Percentiles rank a stretch among this genome's conserved stretches.
phyloP scores from a whole-genome alignment of 2,329 filamentous ascomycete genomes.

The Fusarium graminum region DNA sequence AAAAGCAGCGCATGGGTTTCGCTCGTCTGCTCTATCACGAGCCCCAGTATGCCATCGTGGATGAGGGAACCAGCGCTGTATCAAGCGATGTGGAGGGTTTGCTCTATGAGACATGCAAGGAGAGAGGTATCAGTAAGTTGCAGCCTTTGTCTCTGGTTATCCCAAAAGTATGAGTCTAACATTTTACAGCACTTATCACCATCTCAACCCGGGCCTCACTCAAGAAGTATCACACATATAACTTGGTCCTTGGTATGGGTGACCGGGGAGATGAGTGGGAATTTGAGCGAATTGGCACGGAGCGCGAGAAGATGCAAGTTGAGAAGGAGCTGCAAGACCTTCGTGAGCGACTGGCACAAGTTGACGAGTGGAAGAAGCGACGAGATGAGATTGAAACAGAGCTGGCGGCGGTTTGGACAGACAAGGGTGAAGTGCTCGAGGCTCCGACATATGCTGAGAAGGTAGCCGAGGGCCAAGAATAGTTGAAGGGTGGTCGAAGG shows the following conservation, averaged over 20 bases:
- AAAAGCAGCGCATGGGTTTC: conserved; percentile 96
- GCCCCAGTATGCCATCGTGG: conserved; percentile 92
- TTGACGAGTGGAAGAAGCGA: conserved; percentile 85
- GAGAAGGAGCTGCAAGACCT: conserved; percentile 92
- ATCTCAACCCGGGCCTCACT: conserved; percentile 94
- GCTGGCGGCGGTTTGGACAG: conserved; percentile 74
- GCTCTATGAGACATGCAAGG: conserved; percentile 92
- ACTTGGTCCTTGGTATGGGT: conserved; percentile 85
- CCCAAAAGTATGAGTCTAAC: conserved; percentile 38
- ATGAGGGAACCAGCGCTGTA: conserved; percentile 95
- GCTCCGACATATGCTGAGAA: conserved; percentile 60
- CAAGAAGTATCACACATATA: conserved; percentile 95
- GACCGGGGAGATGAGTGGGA: conserved; percentile 89
- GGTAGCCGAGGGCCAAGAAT: conserved; percentile 29
- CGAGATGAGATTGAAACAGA: conserved; percentile 86
- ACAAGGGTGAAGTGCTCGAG: conserved; percentile 62
- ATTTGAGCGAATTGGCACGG: conserved; percentile 92
- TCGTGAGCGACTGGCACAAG: conserved; percentile 81
- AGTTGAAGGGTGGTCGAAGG: conserved; percentile 23
- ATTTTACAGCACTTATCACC: conserved; percentile 80
- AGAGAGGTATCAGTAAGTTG: conserved; percentile 87
- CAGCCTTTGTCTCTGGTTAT: not conserved
- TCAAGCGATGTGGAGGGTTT: conserved; percentile 94
- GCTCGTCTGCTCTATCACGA: conserved; percentile 94
- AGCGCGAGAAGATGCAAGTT: conserved; percentile 91